Evolutionary conservation across 2,329 filamentous ascomycete genomes (phyloP), one percentile per base, ranked within the genome.

Genomic region (Seiridium cupressi): DNA sequence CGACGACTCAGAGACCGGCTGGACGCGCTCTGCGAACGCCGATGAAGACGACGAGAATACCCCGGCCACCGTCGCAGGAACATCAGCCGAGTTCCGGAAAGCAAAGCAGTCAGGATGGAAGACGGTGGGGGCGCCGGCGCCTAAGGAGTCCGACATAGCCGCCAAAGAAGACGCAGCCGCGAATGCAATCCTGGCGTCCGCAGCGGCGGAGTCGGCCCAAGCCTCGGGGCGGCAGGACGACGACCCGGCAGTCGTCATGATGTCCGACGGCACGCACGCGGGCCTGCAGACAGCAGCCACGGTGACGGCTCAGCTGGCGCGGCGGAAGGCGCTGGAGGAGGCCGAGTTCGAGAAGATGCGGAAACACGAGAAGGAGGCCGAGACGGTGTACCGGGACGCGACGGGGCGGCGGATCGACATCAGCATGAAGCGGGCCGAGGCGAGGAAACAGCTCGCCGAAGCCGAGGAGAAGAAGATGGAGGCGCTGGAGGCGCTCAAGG

Each of bases 311-410:
- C 87, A 90, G 66, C 78, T 90, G 4, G 80, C 84, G 66, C 86
- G 89, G 64, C 84, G 81, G 10, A 85, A 88, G 65, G 89, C 93
- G 62, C 74, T 75, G n/a, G 77, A 76, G 11, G 78, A 80, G 32
- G 84, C 83, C 68, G 77, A 81, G 62, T 64, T 59, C 66, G 72
- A 67, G 18, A 65, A 66, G n/a, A 62, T 63, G 40, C 66, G 57
- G 18, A 65, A 42, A 38, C 48, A 60, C 46, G 72, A 75, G 40
- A 80, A 79, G 60, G 84, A 85, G 38, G 84, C 89, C 68, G 92
- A 97, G 76, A 96, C 94, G 0, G 93, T 97, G 32, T 97, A 98
- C 73, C 90, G 95, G 68, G 95, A 99, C 76, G 95, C 96, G 9
- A 95, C 91, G 3, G 95, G 95, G 10, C 85, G 93, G n/a, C 89